A percentile compares a stretch with the other conserved stretches of the same genome.
These are phyloP conservation scores for Priceomyces melissophilus DNA, from an alignment of 805 yeast species.

Conservation along the genomic window DNA sequence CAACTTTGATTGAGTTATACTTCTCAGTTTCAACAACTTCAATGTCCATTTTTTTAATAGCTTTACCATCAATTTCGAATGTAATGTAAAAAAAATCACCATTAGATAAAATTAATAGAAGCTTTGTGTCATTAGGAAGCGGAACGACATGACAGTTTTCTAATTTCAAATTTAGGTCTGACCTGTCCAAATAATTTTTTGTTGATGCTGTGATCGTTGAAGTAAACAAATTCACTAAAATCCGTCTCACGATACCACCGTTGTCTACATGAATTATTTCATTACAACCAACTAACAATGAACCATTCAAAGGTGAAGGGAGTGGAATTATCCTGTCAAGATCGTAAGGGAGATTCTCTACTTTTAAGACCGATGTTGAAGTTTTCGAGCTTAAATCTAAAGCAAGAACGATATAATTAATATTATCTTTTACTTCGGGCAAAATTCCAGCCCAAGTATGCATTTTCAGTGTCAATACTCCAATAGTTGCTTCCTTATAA, in stretches of 20 bases:
- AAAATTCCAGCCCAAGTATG: slow-evolving; percentile 79
- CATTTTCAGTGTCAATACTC: slow-evolving; percentile 52
- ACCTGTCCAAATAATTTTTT: slow-evolving; percentile 43
- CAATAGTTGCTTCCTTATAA: slow-evolving; percentile 81
- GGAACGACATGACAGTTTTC: slow-evolving; percentile 47
- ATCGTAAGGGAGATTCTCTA: slow-evolving; percentile 72
- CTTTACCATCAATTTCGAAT: slow-evolving; percentile 41
- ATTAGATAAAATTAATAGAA: slow-evolving; percentile 25
- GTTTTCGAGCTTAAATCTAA: slow-evolving; percentile 55
- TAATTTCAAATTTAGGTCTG: slow-evolving; percentile 48
- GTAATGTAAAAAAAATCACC: slow-evolving; percentile 35
- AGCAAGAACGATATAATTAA: slow-evolving; percentile 60
- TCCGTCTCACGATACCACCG: slow-evolving; percentile 62
- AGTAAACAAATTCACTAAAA: slow-evolving; percentile 59
- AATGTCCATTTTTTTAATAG: slow-evolving; percentile 32
- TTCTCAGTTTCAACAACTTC: slow-evolving; percentile 25
- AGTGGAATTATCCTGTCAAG: slow-evolving; percentile 61
- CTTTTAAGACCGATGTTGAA: slow-evolving; percentile 65
- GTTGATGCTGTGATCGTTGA: slow-evolving; percentile 30
- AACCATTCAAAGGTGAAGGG: slow-evolving; percentile 64
- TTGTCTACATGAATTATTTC: slow-evolving; percentile 77
- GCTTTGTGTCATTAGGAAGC: slow-evolving; percentile 34
- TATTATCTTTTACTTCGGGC: slow-evolving; percentile 58
- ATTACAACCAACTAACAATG: slow-evolving; percentile 68
- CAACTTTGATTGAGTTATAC: slow-evolving; percentile 32